Evolutionary conservation across 208 protist species (phyloP).

Genomic region (Leishmania mexicana): DNA sequence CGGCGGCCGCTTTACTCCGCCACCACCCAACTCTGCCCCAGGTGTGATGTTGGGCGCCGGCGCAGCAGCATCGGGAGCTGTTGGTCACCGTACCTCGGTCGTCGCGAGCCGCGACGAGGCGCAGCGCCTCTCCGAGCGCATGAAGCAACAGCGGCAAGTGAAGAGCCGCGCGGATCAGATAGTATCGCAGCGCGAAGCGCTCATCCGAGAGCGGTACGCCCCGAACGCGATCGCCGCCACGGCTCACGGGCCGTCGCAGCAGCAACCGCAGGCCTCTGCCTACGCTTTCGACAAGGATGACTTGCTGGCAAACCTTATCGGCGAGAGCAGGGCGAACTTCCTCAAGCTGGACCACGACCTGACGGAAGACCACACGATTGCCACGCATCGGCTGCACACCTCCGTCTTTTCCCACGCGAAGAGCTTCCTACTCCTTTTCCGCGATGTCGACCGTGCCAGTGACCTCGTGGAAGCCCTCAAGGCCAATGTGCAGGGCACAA

Average conservation of each 20-base stretch:
- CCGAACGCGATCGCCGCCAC: slow-evolving; percentile 27
- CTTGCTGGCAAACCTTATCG: slow-evolving; percentile 59
- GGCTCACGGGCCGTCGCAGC: slow-evolving; percentile 6
- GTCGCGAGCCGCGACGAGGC: slow-evolving; percentile 18
- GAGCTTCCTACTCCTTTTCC: slow-evolving; percentile 83
- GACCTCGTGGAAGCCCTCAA: slow-evolving; percentile 79
- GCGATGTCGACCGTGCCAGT: slow-evolving; percentile 77
- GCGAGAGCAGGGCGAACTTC: slow-evolving; percentile 67
- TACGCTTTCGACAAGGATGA: slow-evolving; percentile 73
- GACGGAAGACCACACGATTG: slow-evolving; percentile 70
- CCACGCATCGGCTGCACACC: slow-evolving; percentile 61
- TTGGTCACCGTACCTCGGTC: slow-evolving; percentile 1
- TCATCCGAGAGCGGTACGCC: slow-evolving; percentile 63
- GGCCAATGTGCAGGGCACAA: slow-evolving; percentile 82
- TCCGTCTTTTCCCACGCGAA: slow-evolving; percentile 77
- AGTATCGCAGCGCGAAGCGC: slow-evolving; percentile 48
- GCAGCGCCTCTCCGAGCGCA: slow-evolving; percentile 25
- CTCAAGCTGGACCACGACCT: slow-evolving; percentile 75
- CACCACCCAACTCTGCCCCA: neutral
- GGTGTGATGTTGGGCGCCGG: neutral
- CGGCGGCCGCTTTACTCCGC: neutral
- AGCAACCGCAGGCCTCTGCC: slow-evolving; percentile 7
- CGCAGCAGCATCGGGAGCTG: neutral
- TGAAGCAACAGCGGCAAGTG: slow-evolving; percentile 37
- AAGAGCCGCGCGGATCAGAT: slow-evolving; percentile 29